These are phyloP conservation scores for Graphilbum ipis-grandicollis DNA, from an alignment of 2,329 filamentous ascomycete species.

Conservation along the genomic window DNA sequence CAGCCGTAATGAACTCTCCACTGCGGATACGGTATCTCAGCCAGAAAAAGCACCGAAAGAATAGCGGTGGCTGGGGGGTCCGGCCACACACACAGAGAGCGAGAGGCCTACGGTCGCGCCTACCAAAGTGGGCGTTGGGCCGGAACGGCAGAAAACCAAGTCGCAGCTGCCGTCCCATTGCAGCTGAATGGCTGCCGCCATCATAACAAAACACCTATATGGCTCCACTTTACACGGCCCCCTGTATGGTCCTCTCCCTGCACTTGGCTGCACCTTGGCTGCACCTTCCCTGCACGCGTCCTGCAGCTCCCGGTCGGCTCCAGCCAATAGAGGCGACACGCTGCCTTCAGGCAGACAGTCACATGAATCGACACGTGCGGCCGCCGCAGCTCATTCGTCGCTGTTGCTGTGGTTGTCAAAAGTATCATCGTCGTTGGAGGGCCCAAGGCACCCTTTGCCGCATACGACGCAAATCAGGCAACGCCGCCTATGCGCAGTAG, in stretches of 20 bases:
- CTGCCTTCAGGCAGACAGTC: neutral
- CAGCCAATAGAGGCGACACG: neutral
- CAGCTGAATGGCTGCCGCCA: neutral
- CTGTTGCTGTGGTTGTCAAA: neutral
- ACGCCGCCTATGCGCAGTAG: too few species aligned
- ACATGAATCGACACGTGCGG: neutral
- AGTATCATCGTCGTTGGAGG: too few species aligned
- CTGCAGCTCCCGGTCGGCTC: neutral
- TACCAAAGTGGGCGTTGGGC: neutral
- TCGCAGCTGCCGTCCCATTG: neutral
- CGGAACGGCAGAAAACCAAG: neutral
- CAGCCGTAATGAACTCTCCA: too few species aligned
- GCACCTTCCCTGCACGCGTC: neutral
- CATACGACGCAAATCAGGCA: too few species aligned
- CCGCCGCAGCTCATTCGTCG: neutral
- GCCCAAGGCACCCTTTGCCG: too few species aligned
- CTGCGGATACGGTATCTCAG: neutral
- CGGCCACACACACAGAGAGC: too few species aligned
- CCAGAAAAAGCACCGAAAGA: too few species aligned
- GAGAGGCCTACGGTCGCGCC: too few species aligned
- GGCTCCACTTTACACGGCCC: neutral
- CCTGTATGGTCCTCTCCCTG: neutral
- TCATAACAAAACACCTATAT: neutral
- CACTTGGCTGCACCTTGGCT: neutral
- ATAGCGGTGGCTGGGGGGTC: neutral